Evolutionary conservation across 176 grass and related monocot species (phyloP).

Genomic region (Oryza coarctata): DNA sequence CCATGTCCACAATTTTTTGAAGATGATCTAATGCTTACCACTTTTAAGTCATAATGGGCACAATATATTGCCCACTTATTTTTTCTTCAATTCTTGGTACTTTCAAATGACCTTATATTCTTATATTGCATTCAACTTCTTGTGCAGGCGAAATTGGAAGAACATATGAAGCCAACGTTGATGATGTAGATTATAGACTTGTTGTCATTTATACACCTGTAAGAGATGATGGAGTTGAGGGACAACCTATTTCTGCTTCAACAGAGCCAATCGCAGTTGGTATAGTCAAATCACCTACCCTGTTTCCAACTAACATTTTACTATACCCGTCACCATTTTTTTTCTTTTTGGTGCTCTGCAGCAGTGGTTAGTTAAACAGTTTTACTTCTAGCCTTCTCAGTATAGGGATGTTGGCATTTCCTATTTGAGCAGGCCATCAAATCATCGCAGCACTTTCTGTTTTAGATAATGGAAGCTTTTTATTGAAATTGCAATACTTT

Average conservation of each 20-base stretch:
- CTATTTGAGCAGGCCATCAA: background rate
- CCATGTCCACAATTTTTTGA: conserved; percentile 1
- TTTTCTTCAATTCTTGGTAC: conserved; percentile 7
- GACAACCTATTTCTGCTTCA: conserved; percentile 87
- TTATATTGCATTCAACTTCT: conserved; percentile 12
- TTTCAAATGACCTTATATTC: conserved; percentile 17
- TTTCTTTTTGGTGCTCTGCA: background rate
- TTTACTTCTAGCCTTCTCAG: background rate
- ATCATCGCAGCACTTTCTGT: no score
- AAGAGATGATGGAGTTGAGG: conserved; percentile 91
- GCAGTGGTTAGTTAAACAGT: background rate
- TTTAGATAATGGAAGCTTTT: no score
- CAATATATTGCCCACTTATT: background rate
- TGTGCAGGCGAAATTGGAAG: conserved; percentile 73
- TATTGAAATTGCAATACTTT: background rate
- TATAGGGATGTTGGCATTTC: background rate
- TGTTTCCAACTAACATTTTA: background rate
- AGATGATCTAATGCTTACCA: background rate
- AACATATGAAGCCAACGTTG: conserved; percentile 97
- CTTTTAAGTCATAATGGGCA: background rate
- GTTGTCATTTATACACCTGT: conserved; percentile 93
- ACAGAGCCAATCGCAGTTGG: conserved; percentile 91
- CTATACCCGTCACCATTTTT: background rate
- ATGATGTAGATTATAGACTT: conserved; percentile 92
- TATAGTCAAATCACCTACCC: conserved; percentile 45